A percentile compares a stretch with the other conserved stretches of the same genome.
These are phyloP conservation scores for Leishmania braziliensis DNA, from an alignment of 208 protist genomes.

Conservation along the genomic window DNA sequence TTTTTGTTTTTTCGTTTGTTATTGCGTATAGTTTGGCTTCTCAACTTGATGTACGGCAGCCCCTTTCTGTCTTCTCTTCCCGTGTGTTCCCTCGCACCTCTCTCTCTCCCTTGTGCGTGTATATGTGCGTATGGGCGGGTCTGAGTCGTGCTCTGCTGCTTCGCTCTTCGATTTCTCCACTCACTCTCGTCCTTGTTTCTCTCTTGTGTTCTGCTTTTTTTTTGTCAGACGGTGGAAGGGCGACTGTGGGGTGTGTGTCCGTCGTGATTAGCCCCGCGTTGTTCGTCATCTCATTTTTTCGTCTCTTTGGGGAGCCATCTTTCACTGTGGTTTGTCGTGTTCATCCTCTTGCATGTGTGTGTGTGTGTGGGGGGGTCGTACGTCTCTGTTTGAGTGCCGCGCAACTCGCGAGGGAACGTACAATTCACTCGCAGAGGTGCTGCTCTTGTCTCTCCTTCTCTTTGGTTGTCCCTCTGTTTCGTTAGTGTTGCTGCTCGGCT, in stretches of 20 bases:
- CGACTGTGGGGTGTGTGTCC: no score
- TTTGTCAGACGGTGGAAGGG: no score
- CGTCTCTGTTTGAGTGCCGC: background rate
- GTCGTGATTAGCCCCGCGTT: no score
- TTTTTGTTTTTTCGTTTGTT: no score
- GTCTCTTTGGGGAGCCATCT: background rate
- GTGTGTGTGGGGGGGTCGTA: background rate
- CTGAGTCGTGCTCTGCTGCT: background rate
- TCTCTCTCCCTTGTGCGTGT: background rate
- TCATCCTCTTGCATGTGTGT: background rate
- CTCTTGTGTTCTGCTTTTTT: background rate
- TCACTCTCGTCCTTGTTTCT: background rate
- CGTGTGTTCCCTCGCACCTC: background rate
- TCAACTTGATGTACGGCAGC: background rate
- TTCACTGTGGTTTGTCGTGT: background rate
- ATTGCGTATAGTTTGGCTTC: background rate
- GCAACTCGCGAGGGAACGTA: background rate
- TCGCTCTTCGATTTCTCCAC: background rate
- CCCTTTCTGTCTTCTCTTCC: background rate
- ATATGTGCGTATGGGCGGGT: background rate
- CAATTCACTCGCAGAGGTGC: background rate
- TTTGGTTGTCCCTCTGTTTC: background rate
- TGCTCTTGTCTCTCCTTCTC: background rate
- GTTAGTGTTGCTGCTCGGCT: background rate
- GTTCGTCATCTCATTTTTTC: background rate